Conservation (phyloP, 1,284 basidiomycete species). For the Tylopilus sp. region DNA sequence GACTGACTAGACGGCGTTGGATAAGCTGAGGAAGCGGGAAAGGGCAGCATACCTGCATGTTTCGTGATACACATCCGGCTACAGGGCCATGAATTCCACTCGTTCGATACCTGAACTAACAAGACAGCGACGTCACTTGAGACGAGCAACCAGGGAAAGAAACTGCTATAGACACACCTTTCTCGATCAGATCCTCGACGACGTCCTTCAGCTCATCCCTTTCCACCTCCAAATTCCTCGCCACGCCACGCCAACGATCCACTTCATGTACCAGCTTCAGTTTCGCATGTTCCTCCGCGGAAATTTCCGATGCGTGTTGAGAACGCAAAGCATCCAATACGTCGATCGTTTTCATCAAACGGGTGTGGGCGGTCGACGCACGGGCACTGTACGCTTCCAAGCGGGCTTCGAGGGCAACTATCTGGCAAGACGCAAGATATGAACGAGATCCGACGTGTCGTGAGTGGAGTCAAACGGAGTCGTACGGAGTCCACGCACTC, state of each 20-base stretch:
- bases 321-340: conserved; percentile 58
- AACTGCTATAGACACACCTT: conserved; percentile 55
- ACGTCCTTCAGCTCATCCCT: conserved; percentile 65
- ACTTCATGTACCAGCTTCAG: conserved; percentile 52
- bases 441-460: not conserved
- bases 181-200: conserved; percentile 64
- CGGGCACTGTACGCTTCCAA: conserved; percentile 54
- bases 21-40: conserved; percentile 16
- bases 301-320: conserved; percentile 56
- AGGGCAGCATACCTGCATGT: conserved; percentile 54
- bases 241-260: conserved; percentile 45
- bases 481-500: conserved; percentile 41
- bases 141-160: not conserved
- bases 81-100: conserved; percentile 64
- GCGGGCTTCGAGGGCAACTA: conserved; percentile 49
- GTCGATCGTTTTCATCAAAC: conserved; percentile 63
- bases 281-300: conserved; percentile 47
- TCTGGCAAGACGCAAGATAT: conserved; percentile 42
- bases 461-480: no score
- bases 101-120: conserved; percentile 64
- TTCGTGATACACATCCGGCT: conserved; percentile 57
- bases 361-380: conserved; percentile 59
- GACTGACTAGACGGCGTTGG: conserved; percentile 30
- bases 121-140: not conserved
- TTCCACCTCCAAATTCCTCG: conserved; percentile 57